Conservation (phyloP, 768 basidiomycete genomes). For the Crepidotus variabilis region DNA sequence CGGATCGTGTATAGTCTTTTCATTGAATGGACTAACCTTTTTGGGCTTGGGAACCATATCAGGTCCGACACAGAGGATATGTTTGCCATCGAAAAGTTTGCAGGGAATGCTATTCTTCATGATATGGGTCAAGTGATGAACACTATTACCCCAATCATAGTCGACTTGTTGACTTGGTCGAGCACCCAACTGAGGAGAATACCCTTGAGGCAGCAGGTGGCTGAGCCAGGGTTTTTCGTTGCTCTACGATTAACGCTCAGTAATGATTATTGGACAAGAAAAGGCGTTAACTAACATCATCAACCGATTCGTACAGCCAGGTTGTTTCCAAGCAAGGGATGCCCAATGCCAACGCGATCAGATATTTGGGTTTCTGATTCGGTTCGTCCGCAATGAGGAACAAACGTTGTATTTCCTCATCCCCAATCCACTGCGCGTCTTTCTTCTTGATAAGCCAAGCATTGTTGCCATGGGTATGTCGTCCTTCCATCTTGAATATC, state of each 20-base stretch:
- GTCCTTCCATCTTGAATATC: conserved; percentile 55
- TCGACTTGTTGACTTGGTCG: conserved; percentile 45
- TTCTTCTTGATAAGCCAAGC: conserved; percentile 49
- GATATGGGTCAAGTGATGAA: conserved; percentile 55
- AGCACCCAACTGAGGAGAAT: conserved; percentile 26
- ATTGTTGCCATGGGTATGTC: conserved; percentile 34
- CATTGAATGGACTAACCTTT: conserved; percentile 28
- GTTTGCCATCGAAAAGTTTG: conserved; percentile 52
- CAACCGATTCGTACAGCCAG: conserved; percentile 46
- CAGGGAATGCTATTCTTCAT: conserved; percentile 52
- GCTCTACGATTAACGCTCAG: conserved; percentile 22
- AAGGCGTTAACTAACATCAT: conserved; percentile 22
- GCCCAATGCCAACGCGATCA: conserved; percentile 80
- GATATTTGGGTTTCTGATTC: conserved; percentile 73
- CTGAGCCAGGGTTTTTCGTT: conserved; percentile 53
- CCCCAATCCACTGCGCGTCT: conserved; percentile 44
- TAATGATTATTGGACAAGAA: not conserved
- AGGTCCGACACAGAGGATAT: conserved; percentile 57
- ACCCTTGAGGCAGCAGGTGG: conserved; percentile 64
- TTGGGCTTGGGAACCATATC: conserved; percentile 50
- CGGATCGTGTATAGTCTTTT: not conserved
- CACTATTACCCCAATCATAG: conserved; percentile 42
- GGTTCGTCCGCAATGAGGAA: conserved; percentile 67
- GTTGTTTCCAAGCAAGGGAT: conserved; percentile 71
- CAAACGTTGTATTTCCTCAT: conserved; percentile 43